Evolutionary conservation across 1,284 basidiomycete genomes (phyloP).

Genomic region (Spongispora temasekensis): DNA sequence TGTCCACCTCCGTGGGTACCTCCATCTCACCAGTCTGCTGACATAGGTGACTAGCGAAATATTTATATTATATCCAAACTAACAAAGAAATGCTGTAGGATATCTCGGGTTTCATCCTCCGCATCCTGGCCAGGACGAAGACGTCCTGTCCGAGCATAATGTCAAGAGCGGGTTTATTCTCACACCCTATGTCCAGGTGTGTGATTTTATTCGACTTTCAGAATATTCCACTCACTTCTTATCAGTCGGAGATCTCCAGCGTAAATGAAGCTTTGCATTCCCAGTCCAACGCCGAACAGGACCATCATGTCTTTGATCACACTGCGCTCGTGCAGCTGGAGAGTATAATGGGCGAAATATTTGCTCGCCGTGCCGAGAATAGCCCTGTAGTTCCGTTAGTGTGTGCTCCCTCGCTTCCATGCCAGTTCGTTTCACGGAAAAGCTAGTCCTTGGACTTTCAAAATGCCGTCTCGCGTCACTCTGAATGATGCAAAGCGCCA

Average conservation of each 20-base stretch:
- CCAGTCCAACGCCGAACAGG: conserved; percentile 55
- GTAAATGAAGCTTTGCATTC: conserved; percentile 57
- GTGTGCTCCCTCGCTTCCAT: neutral
- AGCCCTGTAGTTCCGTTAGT: conserved; percentile 64
- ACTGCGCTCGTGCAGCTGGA: conserved; percentile 70
- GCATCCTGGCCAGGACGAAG: conserved; percentile 81
- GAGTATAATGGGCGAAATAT: conserved; percentile 79
- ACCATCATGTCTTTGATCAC: conserved; percentile 49
- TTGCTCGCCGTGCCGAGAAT: conserved; percentile 60
- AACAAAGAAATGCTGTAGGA: conserved; percentile 46
- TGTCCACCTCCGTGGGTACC: conserved; percentile 73
- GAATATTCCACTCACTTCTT: conserved; percentile 23
- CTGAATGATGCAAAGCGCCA: conserved; percentile 87
- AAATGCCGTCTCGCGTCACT: conserved; percentile 86
- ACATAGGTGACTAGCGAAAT: conserved; percentile 53
- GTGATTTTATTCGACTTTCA: neutral
- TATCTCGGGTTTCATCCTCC: conserved; percentile 88
- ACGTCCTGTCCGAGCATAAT: conserved; percentile 73
- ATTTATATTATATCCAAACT: conserved; percentile 1
- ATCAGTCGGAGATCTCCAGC: conserved; percentile 24
- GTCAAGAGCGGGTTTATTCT: conserved; percentile 80
- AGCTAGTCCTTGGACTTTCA: conserved; percentile 72
- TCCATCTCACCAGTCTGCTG: conserved; percentile 60
- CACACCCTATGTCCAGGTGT: conserved; percentile 61
- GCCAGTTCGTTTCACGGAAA: conserved; percentile 2